Percentiles rank a stretch among this genome's conserved stretches.
Conservation (phyloP, 1,284 basidiomycete species). For the Sanghuangporus weigelae region DNA sequence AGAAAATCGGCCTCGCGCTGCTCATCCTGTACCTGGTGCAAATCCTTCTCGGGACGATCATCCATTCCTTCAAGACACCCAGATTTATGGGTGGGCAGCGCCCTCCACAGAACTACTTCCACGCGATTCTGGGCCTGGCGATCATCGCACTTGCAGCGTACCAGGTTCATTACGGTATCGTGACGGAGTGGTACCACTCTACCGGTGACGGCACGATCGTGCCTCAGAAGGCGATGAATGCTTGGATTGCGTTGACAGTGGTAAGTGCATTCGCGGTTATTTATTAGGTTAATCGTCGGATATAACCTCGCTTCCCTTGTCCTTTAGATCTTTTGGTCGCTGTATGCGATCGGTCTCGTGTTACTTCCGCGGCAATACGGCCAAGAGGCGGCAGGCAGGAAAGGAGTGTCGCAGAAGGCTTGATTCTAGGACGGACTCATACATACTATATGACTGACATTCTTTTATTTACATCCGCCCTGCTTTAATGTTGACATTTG, state of each 20-base stretch:
- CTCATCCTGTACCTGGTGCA: constrained; percentile 54
- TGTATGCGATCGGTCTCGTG: constrained; percentile 38
- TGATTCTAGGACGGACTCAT: background rate
- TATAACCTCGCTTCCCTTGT: background rate
- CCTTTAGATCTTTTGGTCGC: constrained; percentile 41
- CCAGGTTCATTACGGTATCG: constrained; percentile 47
- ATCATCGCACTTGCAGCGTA: constrained; percentile 44
- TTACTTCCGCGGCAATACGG: constrained; percentile 41
- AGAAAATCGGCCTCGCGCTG: constrained; percentile 52
- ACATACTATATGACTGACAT: background rate
- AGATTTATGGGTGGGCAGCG: constrained; percentile 34
- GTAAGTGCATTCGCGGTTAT: constrained; percentile 2
- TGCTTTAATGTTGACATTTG: too few species aligned
- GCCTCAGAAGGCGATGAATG: constrained; percentile 37
- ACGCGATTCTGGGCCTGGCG: constrained; percentile 38
- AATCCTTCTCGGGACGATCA: constrained; percentile 42
- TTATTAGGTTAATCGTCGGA: background rate
- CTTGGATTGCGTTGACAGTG: constrained; percentile 31
- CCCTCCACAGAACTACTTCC: constrained; percentile 45
- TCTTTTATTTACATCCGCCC: background rate
- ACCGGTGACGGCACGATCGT: constrained; percentile 35
- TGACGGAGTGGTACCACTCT: constrained; percentile 36
- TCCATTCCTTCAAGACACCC: constrained; percentile 47
- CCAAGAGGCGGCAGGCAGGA: constrained; percentile 29
- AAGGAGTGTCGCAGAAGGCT: constrained; percentile 5